phyloP scores from a whole-genome alignment of 2,329 filamentous ascomycete genomes.

The Colletotrichum eremochloae region DNA sequence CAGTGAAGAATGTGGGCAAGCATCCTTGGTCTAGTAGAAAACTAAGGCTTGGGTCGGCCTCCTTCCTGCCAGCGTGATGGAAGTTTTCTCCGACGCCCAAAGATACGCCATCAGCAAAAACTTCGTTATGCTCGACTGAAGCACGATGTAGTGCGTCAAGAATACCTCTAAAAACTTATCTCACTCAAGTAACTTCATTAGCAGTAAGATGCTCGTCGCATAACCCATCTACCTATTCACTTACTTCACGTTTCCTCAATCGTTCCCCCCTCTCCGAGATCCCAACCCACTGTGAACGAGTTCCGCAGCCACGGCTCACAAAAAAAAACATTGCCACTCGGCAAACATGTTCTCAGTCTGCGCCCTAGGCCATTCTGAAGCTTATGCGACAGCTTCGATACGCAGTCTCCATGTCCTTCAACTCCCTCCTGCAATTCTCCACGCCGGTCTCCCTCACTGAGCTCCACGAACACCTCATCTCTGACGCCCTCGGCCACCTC shows the following conservation, averaged over 20 bases:
- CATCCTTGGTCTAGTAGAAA: neutral
- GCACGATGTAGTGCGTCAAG: neutral
- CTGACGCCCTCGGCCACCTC: constrained; percentile 50
- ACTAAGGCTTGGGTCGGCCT: too few relatives aligned
- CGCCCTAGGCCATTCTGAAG: constrained; percentile 33
- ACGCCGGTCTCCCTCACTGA: constrained; percentile 44
- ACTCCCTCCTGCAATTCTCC: constrained; percentile 57
- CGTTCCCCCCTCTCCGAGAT: neutral
- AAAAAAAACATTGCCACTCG: neutral
- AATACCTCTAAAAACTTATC: neutral
- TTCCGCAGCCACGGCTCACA: neutral
- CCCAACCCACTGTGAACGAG: neutral
- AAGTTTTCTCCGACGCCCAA: neutral
- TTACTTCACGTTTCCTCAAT: neutral
- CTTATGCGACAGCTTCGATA: constrained; percentile 48
- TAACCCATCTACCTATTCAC: neutral
- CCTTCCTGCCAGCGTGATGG: neutral
- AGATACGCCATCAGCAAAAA: neutral
- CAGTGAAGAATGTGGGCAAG: neutral
- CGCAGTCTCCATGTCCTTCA: constrained; percentile 56
- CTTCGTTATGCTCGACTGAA: neutral
- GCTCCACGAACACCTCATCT: constrained; percentile 49
- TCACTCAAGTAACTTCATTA: neutral
- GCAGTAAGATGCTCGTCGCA: neutral
- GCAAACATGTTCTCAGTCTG: constrained; percentile 11